Evolutionary conservation across 106 monocot genomes (phyloP).

Genomic region (Gastrodia elata): DNA sequence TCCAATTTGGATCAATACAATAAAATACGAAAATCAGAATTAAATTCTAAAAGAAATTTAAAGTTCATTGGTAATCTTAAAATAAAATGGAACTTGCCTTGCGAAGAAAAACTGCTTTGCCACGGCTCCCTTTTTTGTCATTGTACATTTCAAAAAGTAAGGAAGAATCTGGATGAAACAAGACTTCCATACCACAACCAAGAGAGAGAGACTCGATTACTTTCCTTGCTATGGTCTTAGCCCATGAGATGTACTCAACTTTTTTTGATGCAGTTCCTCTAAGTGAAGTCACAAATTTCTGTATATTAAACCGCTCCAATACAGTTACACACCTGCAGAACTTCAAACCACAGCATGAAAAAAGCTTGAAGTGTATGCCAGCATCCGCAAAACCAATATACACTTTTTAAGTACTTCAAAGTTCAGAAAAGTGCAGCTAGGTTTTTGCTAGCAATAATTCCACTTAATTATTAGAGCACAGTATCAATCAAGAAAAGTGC

Average conservation of each 20-base stretch:
- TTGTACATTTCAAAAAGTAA: slow-evolving; percentile 55
- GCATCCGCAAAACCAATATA: neutral
- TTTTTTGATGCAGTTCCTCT: slow-evolving; percentile 34
- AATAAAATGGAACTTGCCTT: slow-evolving; percentile 46
- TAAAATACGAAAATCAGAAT: neutral
- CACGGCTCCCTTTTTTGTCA: slow-evolving; percentile 36
- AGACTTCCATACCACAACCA: slow-evolving; percentile 65
- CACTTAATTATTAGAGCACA: too few relatives aligned
- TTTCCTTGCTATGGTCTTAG: slow-evolving; percentile 32
- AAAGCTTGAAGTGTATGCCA: neutral
- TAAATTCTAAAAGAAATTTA: neutral
- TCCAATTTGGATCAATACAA: neutral
- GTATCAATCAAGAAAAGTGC: neutral
- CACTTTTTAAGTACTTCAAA: neutral
- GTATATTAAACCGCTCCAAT: slow-evolving; percentile 60
- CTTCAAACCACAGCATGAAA: neutral
- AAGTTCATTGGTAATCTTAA: neutral
- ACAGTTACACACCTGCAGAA: slow-evolving; percentile 61
- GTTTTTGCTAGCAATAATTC: too few relatives aligned
- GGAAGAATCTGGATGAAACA: slow-evolving; percentile 48
- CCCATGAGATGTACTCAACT: slow-evolving; percentile 31
- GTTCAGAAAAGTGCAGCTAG: neutral
- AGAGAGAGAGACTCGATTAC: slow-evolving; percentile 38
- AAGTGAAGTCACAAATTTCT: slow-evolving; percentile 36
- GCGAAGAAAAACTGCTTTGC: slow-evolving; percentile 71